Percentiles rank a stretch among this genome's conserved stretches.
Conservation (phyloP, 768 basidiomycete genomes). For the Suillus sp. region DNA sequence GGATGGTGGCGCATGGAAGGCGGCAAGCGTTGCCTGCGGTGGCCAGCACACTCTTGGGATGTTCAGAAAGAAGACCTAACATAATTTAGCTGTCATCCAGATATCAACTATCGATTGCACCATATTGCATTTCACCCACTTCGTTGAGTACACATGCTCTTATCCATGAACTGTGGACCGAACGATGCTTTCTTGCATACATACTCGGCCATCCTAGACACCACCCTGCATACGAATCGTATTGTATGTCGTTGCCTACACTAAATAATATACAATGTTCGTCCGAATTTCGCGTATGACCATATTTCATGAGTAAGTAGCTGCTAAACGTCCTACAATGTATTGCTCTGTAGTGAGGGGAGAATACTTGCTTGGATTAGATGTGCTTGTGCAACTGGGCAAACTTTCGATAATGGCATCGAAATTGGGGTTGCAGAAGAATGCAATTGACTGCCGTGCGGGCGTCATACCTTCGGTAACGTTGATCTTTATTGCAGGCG, state of each 20-base stretch:
- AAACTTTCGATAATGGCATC: conserved; percentile 68
- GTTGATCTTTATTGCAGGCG: conserved; percentile 51
- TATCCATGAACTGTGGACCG: conserved; percentile 20
- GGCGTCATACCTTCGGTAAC: conserved; percentile 60
- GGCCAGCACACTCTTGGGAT: conserved; percentile 79
- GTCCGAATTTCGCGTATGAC: background rate
- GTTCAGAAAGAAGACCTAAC: conserved; percentile 58
- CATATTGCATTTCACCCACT: conserved; percentile 18
- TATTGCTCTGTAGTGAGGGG: conserved; percentile 74
- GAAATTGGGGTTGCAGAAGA: conserved; percentile 86
- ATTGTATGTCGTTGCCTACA: background rate
- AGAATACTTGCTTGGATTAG: conserved; percentile 65
- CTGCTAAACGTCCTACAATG: conserved; percentile 69
- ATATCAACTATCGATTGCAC: conserved; percentile 16
- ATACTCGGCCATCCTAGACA: conserved; percentile 14
- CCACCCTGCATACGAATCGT: conserved; percentile 6
- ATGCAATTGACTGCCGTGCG: conserved; percentile 77
- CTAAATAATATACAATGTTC: background rate
- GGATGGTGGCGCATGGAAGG: conserved; percentile 70
- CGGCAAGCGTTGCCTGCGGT: conserved; percentile 60
- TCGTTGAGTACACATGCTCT: conserved; percentile 21
- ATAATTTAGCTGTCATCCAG: conserved; percentile 14
- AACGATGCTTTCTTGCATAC: conserved; percentile 20
- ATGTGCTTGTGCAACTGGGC: conserved; percentile 51
- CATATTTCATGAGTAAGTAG: conserved; percentile 50